A percentile compares a stretch with the other conserved stretches of the same genome.
These are phyloP conservation scores for Eucalyptus decipiens DNA, from an alignment of 345 rosid species.

Conservation along the genomic window DNA sequence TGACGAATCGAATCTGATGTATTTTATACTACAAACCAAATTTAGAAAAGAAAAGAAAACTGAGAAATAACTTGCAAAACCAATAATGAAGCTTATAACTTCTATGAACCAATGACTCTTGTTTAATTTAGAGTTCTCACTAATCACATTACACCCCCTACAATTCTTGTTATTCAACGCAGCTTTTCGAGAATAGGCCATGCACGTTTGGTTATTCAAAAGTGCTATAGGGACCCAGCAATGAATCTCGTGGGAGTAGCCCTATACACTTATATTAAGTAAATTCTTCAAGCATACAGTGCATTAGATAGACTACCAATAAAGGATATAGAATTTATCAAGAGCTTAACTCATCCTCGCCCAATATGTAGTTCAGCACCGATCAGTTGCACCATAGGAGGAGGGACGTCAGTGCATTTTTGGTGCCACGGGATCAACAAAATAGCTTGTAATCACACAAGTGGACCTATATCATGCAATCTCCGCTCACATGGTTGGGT, in stretches of 20 bases:
- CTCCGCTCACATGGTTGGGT: neutral
- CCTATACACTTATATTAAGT: neutral
- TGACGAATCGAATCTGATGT: neutral
- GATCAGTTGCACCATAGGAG: neutral
- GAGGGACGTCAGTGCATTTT: neutral
- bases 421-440: neutral
- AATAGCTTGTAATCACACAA: neutral
- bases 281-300: neutral
- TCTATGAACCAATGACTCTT: neutral
- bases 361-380: neutral
- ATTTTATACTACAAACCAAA: neutral
- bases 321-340: neutral
- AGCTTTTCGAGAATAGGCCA: neutral
- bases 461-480: neutral
- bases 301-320: neutral
- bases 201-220: neutral
- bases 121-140: neutral
- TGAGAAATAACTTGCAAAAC: neutral
- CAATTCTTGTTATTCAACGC: neutral
- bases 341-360: neutral
- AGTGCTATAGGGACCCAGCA: neutral
- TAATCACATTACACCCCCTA: neutral
- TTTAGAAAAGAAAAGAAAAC: neutral
- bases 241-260: neutral
- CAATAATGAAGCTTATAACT: neutral